Percentiles rank a stretch among this genome's conserved stretches.
phyloP scores from a whole-genome alignment of 2,329 filamentous ascomycete species.

The Penicillium paneum region DNA sequence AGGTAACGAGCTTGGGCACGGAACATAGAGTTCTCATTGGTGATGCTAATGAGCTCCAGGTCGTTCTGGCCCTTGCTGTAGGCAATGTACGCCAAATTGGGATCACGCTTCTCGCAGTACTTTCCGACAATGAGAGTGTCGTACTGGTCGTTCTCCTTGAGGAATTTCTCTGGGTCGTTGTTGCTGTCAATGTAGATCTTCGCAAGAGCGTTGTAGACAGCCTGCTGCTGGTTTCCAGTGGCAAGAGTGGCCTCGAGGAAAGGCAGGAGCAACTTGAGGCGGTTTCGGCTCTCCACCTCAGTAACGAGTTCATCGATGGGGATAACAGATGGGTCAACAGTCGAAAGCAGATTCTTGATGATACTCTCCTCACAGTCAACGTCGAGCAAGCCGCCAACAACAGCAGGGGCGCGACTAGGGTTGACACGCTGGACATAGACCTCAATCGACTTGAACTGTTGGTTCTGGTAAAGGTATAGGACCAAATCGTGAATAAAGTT shows the following conservation, averaged over 20 bases:
- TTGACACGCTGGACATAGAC: conserved; percentile 97
- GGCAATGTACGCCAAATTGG: conserved; percentile 89
- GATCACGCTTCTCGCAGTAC: conserved; percentile 98
- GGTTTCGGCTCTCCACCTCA: conserved; percentile 94
- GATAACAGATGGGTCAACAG: conserved; percentile 78
- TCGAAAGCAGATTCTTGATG: conserved; percentile 85
- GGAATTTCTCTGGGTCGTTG: conserved; percentile 95
- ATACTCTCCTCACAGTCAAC: conserved; percentile 96
- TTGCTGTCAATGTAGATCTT: conserved; percentile 99
- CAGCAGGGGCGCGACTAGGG: conserved; percentile 81
- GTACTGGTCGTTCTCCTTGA: conserved; percentile 96
- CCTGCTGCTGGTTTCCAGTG: conserved; percentile 89
- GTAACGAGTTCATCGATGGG: conserved; percentile 91
- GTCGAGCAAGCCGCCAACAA: conserved; percentile 88
- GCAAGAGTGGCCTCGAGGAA: conserved; percentile 93
- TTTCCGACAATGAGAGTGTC: conserved; percentile 90
- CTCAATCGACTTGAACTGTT: conserved; percentile 98
- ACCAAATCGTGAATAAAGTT: conserved; percentile 98
- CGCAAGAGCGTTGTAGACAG: conserved; percentile 92
- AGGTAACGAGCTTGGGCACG: conserved; percentile 95
- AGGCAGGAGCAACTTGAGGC: conserved; percentile 88
- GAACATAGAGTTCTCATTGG: conserved; percentile 99
- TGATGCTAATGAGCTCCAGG: conserved; percentile 92
- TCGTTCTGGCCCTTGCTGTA: conserved; percentile 98
- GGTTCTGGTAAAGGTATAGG: conserved; percentile 95